phyloP scores from a whole-genome alignment of 805 yeast genomes.

The Candida namnaoensis region DNA sequence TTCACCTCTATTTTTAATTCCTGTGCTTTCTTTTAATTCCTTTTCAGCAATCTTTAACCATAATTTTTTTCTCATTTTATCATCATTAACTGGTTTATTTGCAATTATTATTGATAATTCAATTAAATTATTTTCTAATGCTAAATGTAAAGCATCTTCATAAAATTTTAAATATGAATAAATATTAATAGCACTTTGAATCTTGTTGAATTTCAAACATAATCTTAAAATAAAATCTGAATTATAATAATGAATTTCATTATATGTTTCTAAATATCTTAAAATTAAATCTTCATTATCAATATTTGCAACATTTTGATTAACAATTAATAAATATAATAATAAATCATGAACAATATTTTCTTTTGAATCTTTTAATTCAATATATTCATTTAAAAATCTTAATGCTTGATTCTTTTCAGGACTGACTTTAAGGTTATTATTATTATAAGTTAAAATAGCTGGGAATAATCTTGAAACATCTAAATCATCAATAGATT shows the following conservation, averaged over 20 bases:
- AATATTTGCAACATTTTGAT: conserved; percentile 11
- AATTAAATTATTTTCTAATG: conserved; percentile 50
- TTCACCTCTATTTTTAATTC: conserved; percentile 7
- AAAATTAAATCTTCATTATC: conserved; percentile 38
- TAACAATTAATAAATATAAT: conserved; percentile 51
- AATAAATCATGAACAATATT: conserved; percentile 59
- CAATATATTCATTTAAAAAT: conserved; percentile 49
- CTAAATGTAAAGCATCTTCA: conserved; percentile 76
- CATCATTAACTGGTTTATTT: conserved; percentile 41
- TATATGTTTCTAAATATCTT: conserved; percentile 37
- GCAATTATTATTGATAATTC: conserved; percentile 53
- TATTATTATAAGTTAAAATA: conserved; percentile 56
- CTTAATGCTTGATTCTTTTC: conserved; percentile 55
- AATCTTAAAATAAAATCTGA: conserved; percentile 67
- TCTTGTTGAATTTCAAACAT: conserved; percentile 50
- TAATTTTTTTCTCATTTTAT: conserved; percentile 50
- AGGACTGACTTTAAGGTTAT: conserved; percentile 27
- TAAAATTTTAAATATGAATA: conserved; percentile 58
- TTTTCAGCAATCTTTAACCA: conserved; percentile 56
- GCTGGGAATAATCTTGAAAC: conserved; percentile 69
- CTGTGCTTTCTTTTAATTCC: conserved; percentile 16
- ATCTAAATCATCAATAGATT: conserved; percentile 29
- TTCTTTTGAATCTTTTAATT: conserved; percentile 32
- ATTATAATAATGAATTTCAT: conserved; percentile 41
- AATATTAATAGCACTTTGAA: conserved; percentile 64